Evolutionary conservation across 192 early-diverging fungal species (phyloP).

Genomic region (Gonapodya prolifera): DNA sequence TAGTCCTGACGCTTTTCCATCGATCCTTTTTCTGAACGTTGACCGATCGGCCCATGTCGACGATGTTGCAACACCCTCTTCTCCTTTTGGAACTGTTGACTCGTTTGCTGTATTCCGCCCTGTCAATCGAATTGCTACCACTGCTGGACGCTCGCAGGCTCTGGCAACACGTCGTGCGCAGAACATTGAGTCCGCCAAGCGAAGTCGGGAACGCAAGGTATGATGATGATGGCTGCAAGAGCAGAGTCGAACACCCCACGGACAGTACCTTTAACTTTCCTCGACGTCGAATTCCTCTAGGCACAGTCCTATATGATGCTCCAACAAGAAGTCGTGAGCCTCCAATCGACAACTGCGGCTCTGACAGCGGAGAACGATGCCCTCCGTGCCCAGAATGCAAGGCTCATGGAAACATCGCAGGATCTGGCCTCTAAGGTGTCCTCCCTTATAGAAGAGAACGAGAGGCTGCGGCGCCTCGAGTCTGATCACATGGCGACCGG

Average conservation of each 20-base stretch:
- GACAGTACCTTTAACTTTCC: too few species aligned
- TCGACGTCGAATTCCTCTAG: not conserved
- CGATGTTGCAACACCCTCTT: too few species aligned
- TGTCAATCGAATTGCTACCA: too few species aligned
- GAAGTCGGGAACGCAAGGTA: not conserved
- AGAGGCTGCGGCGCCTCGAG: conserved; percentile 14
- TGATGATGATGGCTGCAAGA: not conserved
- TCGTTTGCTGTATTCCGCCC: too few species aligned
- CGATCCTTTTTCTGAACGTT: too few species aligned
- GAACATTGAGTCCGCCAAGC: not conserved
- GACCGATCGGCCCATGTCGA: too few species aligned
- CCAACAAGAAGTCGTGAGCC: not conserved
- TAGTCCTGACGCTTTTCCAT: too few species aligned
- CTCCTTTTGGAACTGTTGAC: too few species aligned
- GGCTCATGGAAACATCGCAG: not conserved
- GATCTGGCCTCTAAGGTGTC: not conserved
- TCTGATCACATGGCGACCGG: not conserved
- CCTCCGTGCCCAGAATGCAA: not conserved
- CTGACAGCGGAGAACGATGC: not conserved
- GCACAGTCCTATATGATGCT: not conserved
- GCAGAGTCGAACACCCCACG: too few species aligned
- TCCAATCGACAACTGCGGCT: not conserved
- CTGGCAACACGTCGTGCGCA: not conserved
- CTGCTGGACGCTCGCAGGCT: too few species aligned
- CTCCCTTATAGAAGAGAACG: conserved; percentile 31